Evolutionary conservation across 345 rosid species (phyloP).

Genomic region (Tarenaya hassleriana): DNA sequence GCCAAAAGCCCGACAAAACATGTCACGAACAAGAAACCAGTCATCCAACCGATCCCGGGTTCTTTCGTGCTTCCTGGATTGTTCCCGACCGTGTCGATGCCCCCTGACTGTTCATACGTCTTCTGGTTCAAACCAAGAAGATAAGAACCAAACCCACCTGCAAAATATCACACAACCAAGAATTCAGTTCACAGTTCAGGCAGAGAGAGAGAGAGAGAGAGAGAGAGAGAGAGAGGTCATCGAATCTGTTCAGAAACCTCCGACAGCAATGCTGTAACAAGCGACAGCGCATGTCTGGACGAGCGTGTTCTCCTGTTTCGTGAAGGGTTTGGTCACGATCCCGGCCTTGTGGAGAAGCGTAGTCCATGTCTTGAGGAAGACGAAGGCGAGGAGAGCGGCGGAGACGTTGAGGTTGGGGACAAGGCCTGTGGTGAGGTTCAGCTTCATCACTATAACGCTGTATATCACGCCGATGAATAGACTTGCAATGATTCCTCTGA

Average conservation of each 20-base stretch:
- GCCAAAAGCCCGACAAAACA: conserved; percentile 83
- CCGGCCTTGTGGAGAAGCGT: conserved; percentile 67
- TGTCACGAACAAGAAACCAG: conserved; percentile 64
- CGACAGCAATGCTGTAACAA: conserved; percentile 84
- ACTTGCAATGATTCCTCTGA: conserved; percentile 71
- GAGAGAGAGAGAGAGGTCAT: no score
- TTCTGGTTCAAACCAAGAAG: conserved; percentile 61
- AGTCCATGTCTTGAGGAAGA: conserved; percentile 70
- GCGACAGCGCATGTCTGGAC: conserved; percentile 95
- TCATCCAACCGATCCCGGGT: conserved; percentile 89
- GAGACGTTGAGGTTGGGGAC: conserved; percentile 97
- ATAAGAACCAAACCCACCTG: conserved; percentile 97
- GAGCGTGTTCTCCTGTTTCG: conserved; percentile 83
- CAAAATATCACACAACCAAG: conserved; percentile 10
- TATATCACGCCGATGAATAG: conserved; percentile 62
- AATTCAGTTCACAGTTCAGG: neutral
- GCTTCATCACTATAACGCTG: conserved; percentile 86
- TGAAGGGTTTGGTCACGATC: conserved; percentile 55
- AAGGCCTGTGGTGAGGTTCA: conserved; percentile 81
- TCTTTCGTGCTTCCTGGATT: conserved; percentile 59
- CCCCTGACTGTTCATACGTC: conserved; percentile 71
- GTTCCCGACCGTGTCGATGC: conserved; percentile 59
- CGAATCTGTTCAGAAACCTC: conserved; percentile 39
- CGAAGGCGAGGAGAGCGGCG: conserved; percentile 82
- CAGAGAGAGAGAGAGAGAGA: no score